Conservation (phyloP, 495 filamentous ascomycete genomes). For the Annulohypoxylon nitens region DNA sequence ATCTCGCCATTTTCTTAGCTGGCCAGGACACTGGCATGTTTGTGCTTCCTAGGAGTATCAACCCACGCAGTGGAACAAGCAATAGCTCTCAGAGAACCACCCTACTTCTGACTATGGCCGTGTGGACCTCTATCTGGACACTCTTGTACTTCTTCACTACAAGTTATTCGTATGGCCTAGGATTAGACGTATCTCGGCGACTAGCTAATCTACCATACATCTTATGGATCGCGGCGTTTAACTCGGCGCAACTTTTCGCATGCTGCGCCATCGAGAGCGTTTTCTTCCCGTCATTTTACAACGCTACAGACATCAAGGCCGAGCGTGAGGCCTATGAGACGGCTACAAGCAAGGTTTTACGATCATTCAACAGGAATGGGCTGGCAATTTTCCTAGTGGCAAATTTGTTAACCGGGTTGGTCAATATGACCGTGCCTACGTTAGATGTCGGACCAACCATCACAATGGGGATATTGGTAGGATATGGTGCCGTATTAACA, state of each 20-base stretch:
- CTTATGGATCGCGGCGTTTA: constrained; percentile 91
- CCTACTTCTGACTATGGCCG: constrained; percentile 70
- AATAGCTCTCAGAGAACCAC: constrained; percentile 59
- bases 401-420: constrained; percentile 87
- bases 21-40: constrained; percentile 86
- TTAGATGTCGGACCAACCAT: constrained; percentile 71
- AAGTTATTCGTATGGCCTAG: constrained; percentile 75
- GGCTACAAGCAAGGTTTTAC: constrained; percentile 81
- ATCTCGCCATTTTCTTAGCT: constrained; percentile 93
- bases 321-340: constrained; percentile 71
- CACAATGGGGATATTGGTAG: constrained; percentile 80
- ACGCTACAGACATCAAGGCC: constrained; percentile 59
- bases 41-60: constrained; percentile 74
- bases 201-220: constrained; percentile 95
- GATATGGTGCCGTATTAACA: constrained; percentile 76
- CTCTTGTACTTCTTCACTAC: constrained; percentile 74
- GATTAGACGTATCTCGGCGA: constrained; percentile 83
- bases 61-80: constrained; percentile 51
- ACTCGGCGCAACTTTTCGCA: constrained; percentile 79
- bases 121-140: constrained; percentile 75
- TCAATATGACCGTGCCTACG: constrained; percentile 88
- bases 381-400: constrained; percentile 88
- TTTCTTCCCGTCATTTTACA: constrained; percentile 80
- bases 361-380: constrained; percentile 90
- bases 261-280: constrained; percentile 82